A percentile compares a stretch with the other conserved stretches of the same genome.
Evolutionary conservation across 768 basidiomycete genomes (phyloP).

Genomic region (Tylopilus rubrobrunneus): DNA sequence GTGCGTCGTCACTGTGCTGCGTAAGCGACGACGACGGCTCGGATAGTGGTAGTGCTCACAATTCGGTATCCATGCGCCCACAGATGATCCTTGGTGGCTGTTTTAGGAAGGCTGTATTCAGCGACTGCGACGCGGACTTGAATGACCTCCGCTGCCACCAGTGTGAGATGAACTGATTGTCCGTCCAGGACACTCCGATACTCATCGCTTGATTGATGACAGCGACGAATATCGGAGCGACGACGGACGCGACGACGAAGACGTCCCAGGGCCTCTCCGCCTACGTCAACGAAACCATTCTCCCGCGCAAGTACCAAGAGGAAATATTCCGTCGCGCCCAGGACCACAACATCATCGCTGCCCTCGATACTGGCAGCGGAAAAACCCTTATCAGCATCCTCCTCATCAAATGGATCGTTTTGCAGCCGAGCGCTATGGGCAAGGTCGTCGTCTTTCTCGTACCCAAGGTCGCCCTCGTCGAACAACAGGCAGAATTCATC

Average conservation of each 20-base stretch:
- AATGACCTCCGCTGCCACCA: slow-evolving; percentile 5
- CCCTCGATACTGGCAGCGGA: slow-evolving; percentile 57
- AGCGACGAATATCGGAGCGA: slow-evolving; percentile 16
- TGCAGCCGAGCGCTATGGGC: slow-evolving; percentile 43
- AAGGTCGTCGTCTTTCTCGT: slow-evolving; percentile 79
- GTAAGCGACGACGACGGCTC: background rate
- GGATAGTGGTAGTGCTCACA: slow-evolving; percentile 49
- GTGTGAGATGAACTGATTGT: slow-evolving; percentile 23
- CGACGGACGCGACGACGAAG: slow-evolving; percentile 10
- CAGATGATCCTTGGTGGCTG: slow-evolving; percentile 8
- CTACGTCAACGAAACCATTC: slow-evolving; percentile 35
- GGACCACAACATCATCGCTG: slow-evolving; percentile 53
- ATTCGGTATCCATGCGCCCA: slow-evolving; percentile 79
- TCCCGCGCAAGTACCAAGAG: slow-evolving; percentile 52
- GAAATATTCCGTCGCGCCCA: slow-evolving; percentile 53
- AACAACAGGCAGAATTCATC: slow-evolving; percentile 75
- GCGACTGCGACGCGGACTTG: slow-evolving; percentile 27
- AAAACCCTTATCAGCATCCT: slow-evolving; percentile 58
- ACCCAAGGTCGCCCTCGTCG: slow-evolving; percentile 80
- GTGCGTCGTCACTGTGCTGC: slow-evolving; percentile 78
- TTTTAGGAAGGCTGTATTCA: slow-evolving; percentile 32
- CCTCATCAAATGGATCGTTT: slow-evolving; percentile 72
- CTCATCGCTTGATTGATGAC: slow-evolving; percentile 22
- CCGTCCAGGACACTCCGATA: slow-evolving; percentile 11
- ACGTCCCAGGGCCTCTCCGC: slow-evolving; percentile 23